Base-by-base conservation (phyloP, 1,139 yeast species). In the Sugiyamaella grinbergsii region DNA sequence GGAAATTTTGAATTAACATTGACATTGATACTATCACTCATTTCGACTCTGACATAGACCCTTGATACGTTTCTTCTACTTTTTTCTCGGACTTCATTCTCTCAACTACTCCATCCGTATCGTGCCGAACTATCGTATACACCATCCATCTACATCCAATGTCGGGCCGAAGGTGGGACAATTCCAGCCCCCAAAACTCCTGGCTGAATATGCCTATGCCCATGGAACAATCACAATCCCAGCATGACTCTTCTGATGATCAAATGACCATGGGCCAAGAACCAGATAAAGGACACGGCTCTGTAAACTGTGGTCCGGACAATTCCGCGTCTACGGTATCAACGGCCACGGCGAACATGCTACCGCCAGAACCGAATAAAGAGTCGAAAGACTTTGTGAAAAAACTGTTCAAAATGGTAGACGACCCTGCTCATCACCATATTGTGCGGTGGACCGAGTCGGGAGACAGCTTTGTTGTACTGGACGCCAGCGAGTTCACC, bases 391-490 rank as follows among this genome's bases (percentile, higher is more conserved):
- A 59, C 44, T 57, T 58, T 54, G 64, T 62, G 11, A 54, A 57
- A 51, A 62, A 62, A 52, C 56, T 87, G 34, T 87, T 79, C 64
- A 84, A 83, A 55, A 91, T 93, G 93, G 75, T 93, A 37, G 95
- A 88, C 64, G 90, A 84, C 56, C 87, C 86, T 54, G 76, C 79
- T 29, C 87, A 86, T 66, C 76, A 79, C 46, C 78, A 79, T 53
- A 80, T 88, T 29, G 96, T 93, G 10, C 73, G 85, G 52, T 93
- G 98, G 98, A 83, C 95, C 1, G 78, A 78, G 28, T 66, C 67
- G 19, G 97, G 97, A 1, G 94, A 88, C 62, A 80, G 89, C 40
- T 93, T 93, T 70, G 88, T 93, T 42, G 96, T 93, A 28, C 68
- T 86, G 38, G 95, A 93, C 70, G 69, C 95, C 19, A 87, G 86